Conservation (phyloP, 179 eudicot species). For the Beta corolliflora region DNA sequence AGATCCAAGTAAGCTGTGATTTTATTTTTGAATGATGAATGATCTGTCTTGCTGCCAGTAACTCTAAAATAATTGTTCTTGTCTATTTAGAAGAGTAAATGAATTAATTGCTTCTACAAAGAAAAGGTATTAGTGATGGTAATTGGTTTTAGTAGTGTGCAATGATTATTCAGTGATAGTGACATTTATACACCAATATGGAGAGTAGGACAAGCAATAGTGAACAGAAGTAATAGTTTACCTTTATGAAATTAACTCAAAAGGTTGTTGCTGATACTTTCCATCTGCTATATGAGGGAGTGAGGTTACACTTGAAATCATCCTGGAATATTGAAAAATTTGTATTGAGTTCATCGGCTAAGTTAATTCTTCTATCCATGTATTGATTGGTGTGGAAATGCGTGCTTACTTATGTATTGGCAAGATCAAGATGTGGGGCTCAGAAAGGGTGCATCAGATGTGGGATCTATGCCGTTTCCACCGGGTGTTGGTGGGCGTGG, state of each 20-base stretch:
- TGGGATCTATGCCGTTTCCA: constrained; percentile 89
- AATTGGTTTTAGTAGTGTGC: not conserved
- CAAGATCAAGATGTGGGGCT: constrained; percentile 73
- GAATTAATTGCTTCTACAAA: not conserved
- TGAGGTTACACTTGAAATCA: constrained; percentile 5
- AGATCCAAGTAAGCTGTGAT: constrained; percentile 76
- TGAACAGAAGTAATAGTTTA: not conserved
- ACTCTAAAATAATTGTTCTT: not conserved
- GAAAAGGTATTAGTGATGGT: not conserved
- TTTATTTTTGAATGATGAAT: constrained; percentile 9
- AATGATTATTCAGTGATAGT: not conserved
- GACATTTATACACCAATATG: not conserved
- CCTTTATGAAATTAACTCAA: not conserved
- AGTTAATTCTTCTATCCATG: constrained; percentile 29
- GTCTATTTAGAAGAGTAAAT: not conserved
- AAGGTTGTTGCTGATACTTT: not conserved
- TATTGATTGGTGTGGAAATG: constrained; percentile 60
- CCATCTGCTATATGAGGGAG: constrained; percentile 6
- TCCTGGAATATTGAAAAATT: constrained; percentile 15
- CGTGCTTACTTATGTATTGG: constrained; percentile 57
- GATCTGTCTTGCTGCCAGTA: not conserved
- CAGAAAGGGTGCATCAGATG: constrained; percentile 62
- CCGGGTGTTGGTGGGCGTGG: constrained; percentile 97
- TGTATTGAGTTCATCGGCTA: constrained; percentile 33
- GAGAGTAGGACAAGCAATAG: not conserved